Evolutionary conservation across 148 eudicot genomes (phyloP), one percentile per base, ranked within the genome.

Genomic region (Beta vulgaris): DNA sequence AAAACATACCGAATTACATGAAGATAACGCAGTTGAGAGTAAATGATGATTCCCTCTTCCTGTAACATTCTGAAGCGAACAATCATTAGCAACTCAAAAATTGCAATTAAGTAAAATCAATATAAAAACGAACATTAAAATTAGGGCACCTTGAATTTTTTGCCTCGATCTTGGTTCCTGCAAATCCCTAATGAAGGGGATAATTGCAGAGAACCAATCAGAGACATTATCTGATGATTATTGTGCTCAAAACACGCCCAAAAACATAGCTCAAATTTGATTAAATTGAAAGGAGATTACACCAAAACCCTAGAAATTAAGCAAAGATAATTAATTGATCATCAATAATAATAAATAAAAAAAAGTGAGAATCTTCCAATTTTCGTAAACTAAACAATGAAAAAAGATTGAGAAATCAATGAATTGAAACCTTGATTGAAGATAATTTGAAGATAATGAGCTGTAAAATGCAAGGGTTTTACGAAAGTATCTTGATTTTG

Each of bases 131-230:
- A 32, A 54, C 9, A 58, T 7, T 13, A 6, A 32, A 77, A 29
- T 43, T 1, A 29, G 8, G 19, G 61, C 67, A 89, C 93, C 91
- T 80, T 82, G 57, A 78, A 63, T 46, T 80, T 82, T 70, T 82
- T 86, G 23, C 54, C 43, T 58, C 73, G 77, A 13, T 46, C 76
- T 71, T 73, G 81, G 71, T 68, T 85, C 82, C 76, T 85, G 85
- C 86, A 83, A 76, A 80, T 44, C 73, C 91, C 88, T 79, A 82
- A 73, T 18, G 73, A 74, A 2, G 77, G 85, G 40, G 86, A 80
- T 59, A 86, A 60, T 67, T 90, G 88, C 86, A 90, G 80, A 73
- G 86, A 85, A 76, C 85, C 84, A 73, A 84, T 46, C 40, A 81
- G 68, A 67, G 84, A 80, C 94, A 86, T 86, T 67, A 46, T 69